Base-by-base conservation (phyloP, 164 flowering plant species). In the Liriodendron chinense region DNA sequence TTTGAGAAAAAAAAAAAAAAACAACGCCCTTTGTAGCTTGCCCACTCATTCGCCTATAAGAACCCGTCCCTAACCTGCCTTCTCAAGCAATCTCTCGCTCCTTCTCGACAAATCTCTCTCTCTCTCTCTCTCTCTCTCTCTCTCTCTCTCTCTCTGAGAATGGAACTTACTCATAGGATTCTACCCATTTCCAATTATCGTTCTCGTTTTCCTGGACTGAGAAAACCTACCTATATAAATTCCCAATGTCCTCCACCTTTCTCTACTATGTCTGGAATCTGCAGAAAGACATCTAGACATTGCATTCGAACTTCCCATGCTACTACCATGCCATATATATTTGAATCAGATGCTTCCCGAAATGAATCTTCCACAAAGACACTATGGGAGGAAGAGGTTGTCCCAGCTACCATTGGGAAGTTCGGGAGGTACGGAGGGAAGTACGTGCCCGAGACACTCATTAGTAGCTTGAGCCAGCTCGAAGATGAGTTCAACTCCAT, bases 361-460 rank as follows among this genome's bases (percentile, higher is more conserved):
- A 53, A 53, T 53, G 18, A 16, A 53, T 14, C 61, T 49, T 12
- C 59, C 2, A n/a, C 50, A n/a, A 22, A 22, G 0, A 7, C 7
- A 6, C 5, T 71, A 9, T 0, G 56, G 7, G 47, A 57, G 18
- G 21, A 70, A 50, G 53, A 34, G 50, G 22, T 6, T 8, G 28
- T 21, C 47, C 53, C 6, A 34, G 4, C 28, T 18, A 18, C 22
- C 26, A 47, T 50, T 1, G 89, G 82, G 47, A 83, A 79, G 73
- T 88, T 83, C 68, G 91, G 91, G 5, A 83, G 62, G 75, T 88
- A 80, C 72, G 91, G 91, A 4, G 91, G 91, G 25, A 84, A 79
- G 75, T 88, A 59, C 68, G 89, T 88, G 24, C 88, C 88, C 1
- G 91, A 88, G 74, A 78, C 82, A 4, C 75, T 88, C 3, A 82